Conservation (phyloP, 345 rosid species). For the Erucastrum elatum region DNA sequence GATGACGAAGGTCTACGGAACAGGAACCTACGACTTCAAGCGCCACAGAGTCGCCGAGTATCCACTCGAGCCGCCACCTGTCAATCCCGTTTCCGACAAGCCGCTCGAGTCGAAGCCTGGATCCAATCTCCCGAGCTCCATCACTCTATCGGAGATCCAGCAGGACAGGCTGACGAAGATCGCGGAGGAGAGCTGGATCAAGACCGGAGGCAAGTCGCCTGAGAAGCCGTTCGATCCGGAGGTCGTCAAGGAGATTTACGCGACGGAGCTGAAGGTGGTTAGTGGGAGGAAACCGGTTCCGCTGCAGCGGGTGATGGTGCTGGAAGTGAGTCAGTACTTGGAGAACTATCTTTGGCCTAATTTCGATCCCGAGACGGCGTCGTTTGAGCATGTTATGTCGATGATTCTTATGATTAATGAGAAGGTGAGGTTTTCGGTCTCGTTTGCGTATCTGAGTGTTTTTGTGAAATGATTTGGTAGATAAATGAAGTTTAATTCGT, state of each 20-base stretch:
- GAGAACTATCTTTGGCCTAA: slow-evolving; percentile 97
- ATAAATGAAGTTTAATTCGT: too few species aligned
- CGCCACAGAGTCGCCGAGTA: slow-evolving; percentile 98
- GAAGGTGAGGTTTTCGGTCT: slow-evolving; percentile 39
- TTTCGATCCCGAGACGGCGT: slow-evolving; percentile 70
- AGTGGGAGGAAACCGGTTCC: slow-evolving; percentile 85
- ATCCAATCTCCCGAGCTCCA: slow-evolving; percentile 67
- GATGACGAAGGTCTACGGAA: slow-evolving; percentile 92
- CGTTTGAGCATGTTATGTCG: slow-evolving; percentile 95
- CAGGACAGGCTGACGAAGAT: slow-evolving; percentile 80
- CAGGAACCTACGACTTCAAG: slow-evolving; percentile 95
- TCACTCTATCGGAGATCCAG: slow-evolving; percentile 87
- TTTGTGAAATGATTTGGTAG: too few species aligned
- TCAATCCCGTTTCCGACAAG: slow-evolving; percentile 44
- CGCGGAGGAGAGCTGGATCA: slow-evolving; percentile 82
- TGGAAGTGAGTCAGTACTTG: slow-evolving; percentile 96
- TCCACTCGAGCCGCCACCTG: slow-evolving; percentile 61
- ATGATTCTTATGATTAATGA: slow-evolving; percentile 97
- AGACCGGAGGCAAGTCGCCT: slow-evolving; percentile 41
- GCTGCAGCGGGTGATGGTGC: slow-evolving; percentile 87
- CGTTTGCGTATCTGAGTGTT: neutral
- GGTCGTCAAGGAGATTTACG: slow-evolving; percentile 79
- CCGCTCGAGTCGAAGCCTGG: slow-evolving; percentile 64
- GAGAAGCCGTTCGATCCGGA: slow-evolving; percentile 66
- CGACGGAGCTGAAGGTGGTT: slow-evolving; percentile 69